Evolutionary conservation across 2,329 filamentous ascomycete genomes (phyloP), one percentile per base, ranked within the genome.

Genomic region (Venturia carpophila): DNA sequence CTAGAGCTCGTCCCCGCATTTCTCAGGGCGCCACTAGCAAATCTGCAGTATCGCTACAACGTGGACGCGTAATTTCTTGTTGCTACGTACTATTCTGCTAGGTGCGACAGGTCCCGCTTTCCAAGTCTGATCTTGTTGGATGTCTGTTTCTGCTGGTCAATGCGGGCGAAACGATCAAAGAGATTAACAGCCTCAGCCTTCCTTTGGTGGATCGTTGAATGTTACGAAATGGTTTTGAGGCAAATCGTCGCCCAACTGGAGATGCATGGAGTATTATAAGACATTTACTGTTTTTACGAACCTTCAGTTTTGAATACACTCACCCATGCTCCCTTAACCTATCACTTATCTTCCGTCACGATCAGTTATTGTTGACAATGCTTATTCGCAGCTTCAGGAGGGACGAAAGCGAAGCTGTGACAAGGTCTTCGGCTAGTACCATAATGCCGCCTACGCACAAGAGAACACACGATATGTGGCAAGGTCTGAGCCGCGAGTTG

Each of bases 111-210:
- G 52, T 19, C 17, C 52, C 52, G n/a, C 27, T 17, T 34, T 58
- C 52, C 15, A 34, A 9, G 15, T 37, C 17, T n/a, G 9, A 58
- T 34, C 10, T 58, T 24, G 52, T 58, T 58, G 52, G 52, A 39
- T 37, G 30, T n/a, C 30, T 37, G 52, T 58, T 58, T 58, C 52
- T 58, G 15, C 49, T 56, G 24, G 30, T 30, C 49, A 1, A 34
- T 56, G 30, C 30, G 24, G 24, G 27, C 52, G 52, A 34, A 58
- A 58, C 52, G 30, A 37, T 27, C 15, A 37, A 27, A 58, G 30
- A 37, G 52, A 58, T 58, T 27, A 7, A 58, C 52, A 58, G 52
- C 52, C 27, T 58, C 52, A 58, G 37, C 27, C 52, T 58, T 58
- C 17, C 2, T n/a, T 37, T 34, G 52, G 52, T 58, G 52, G 30